These are phyloP conservation scores for Yarrowia phangngaensis DNA, from an alignment of 805 yeast species.

Conservation along the genomic window DNA sequence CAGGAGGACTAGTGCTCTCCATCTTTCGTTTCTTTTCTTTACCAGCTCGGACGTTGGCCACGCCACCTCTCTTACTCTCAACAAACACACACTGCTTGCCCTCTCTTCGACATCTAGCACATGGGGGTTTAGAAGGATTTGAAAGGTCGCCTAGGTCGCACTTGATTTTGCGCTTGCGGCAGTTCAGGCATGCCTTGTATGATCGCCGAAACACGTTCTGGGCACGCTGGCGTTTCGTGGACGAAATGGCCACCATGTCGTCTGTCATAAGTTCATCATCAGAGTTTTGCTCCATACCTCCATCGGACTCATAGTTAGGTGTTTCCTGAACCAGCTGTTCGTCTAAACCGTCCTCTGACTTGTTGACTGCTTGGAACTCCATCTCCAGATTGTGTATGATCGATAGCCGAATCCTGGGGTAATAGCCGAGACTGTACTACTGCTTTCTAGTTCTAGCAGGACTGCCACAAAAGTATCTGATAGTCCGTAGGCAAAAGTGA, in stretches of 20 bases:
- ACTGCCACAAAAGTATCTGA: too few relatives aligned
- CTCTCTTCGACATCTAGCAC: constrained; percentile 80
- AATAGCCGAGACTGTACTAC: too few relatives aligned
- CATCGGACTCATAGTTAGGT: not conserved
- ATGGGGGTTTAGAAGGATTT: constrained; percentile 72
- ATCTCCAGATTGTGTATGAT: too few relatives aligned
- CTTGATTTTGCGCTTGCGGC: constrained; percentile 76
- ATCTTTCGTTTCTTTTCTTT: constrained; percentile 30
- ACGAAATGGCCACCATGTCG: constrained; percentile 15
- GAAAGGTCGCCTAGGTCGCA: constrained; percentile 81
- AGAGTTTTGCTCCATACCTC: constrained; percentile 6
- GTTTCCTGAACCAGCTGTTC: not conserved
- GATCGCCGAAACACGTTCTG: constrained; percentile 51
- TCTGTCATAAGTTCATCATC: constrained; percentile 1
- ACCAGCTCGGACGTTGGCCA: constrained; percentile 41
- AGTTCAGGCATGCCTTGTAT: constrained; percentile 80
- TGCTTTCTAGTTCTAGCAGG: too few relatives aligned
- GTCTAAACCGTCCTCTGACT: too few relatives aligned
- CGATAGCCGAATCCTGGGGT: too few relatives aligned
- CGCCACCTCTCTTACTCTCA: constrained; percentile 55
- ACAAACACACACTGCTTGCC: constrained; percentile 72
- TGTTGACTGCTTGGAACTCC: too few relatives aligned
- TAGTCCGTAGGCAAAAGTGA: too few relatives aligned
- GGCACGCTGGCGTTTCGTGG: constrained; percentile 18
- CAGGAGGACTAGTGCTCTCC: constrained; percentile 20